These are phyloP conservation scores for Fonsecaea monophora DNA, from an alignment of 2,329 filamentous ascomycete species.

Conservation along the genomic window DNA sequence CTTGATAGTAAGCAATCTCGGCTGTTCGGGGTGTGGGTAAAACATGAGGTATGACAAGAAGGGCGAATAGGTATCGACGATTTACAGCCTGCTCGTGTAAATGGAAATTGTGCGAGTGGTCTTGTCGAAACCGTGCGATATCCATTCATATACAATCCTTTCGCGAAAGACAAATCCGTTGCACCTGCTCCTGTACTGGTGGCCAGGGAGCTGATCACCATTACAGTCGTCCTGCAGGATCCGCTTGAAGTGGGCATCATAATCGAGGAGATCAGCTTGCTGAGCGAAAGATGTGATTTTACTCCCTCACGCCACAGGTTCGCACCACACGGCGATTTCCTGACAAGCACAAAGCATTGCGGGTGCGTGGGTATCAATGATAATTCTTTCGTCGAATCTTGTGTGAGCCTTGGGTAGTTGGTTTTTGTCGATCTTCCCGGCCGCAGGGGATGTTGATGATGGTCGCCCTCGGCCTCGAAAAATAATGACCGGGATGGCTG, in stretches of 20 bases:
- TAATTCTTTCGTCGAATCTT: background rate
- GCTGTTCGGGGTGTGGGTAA: no score
- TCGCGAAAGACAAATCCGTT: constrained; percentile 70
- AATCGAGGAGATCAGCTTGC: constrained; percentile 79
- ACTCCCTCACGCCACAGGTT: constrained; percentile 66
- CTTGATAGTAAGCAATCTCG: no score
- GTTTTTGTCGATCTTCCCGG: background rate
- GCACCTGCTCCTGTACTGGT: constrained; percentile 74
- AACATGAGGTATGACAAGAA: no score
- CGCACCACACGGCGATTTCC: no score
- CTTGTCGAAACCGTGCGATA: constrained; percentile 60
- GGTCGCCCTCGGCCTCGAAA: no score
- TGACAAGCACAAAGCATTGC: no score
- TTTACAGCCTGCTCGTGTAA: no score
- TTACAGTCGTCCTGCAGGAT: constrained; percentile 87
- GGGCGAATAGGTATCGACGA: no score
- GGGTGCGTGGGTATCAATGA: no score
- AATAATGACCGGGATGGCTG: background rate
- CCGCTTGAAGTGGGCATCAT: constrained; percentile 92
- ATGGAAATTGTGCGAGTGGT: constrained; percentile 13
- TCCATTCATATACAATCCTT: constrained; percentile 92
- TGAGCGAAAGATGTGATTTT: constrained; percentile 75
- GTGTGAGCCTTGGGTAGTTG: background rate
- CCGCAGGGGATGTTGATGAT: background rate
- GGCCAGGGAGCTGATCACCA: constrained; percentile 76